phyloP scores from a whole-genome alignment of 345 rosid species.

The Geranium rotundifolium region DNA sequence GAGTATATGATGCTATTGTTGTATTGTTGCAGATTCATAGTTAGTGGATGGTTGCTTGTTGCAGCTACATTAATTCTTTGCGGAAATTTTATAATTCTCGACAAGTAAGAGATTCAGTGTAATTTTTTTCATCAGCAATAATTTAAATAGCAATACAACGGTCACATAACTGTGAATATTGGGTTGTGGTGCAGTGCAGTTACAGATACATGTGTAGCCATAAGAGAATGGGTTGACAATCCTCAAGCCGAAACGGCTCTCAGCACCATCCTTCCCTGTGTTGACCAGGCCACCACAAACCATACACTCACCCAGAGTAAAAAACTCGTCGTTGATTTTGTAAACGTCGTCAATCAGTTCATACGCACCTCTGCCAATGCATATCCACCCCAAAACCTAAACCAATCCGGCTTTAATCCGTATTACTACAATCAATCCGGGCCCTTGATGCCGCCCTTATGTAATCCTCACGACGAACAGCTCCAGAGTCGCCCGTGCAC shows the following conservation, averaged over 20 bases:
- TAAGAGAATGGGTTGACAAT: slow-evolving; percentile 89
- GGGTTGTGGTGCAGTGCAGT: slow-evolving; percentile 49
- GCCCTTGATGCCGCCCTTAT: slow-evolving; percentile 76
- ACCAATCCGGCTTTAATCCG: slow-evolving; percentile 45
- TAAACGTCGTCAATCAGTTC: slow-evolving; percentile 65
- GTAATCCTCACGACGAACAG: slow-evolving; percentile 60
- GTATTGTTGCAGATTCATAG: slow-evolving; percentile 46
- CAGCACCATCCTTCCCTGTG: slow-evolving; percentile 84
- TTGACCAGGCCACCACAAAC: slow-evolving; percentile 76
- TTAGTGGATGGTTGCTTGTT: slow-evolving; percentile 88
- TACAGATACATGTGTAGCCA: slow-evolving; percentile 79
- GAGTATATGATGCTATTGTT: neutral
- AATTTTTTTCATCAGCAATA: too few species aligned
- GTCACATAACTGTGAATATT: too few species aligned
- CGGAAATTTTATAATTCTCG: slow-evolving; percentile 65
- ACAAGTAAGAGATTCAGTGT: slow-evolving; percentile 47
- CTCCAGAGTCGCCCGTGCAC: slow-evolving; percentile 52
- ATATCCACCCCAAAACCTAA: slow-evolving; percentile 44
- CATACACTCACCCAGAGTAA: slow-evolving; percentile 79
- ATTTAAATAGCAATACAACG: too few species aligned
- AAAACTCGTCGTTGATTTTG: slow-evolving; percentile 72
- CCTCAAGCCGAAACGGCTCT: slow-evolving; percentile 88
- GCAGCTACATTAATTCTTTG: slow-evolving; percentile 76
- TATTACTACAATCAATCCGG: slow-evolving; percentile 78
- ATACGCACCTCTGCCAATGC: slow-evolving; percentile 65